These are phyloP conservation scores for Xerocomus brunneocitrinus DNA, from an alignment of 768 basidiomycete species.

Conservation along the genomic window DNA sequence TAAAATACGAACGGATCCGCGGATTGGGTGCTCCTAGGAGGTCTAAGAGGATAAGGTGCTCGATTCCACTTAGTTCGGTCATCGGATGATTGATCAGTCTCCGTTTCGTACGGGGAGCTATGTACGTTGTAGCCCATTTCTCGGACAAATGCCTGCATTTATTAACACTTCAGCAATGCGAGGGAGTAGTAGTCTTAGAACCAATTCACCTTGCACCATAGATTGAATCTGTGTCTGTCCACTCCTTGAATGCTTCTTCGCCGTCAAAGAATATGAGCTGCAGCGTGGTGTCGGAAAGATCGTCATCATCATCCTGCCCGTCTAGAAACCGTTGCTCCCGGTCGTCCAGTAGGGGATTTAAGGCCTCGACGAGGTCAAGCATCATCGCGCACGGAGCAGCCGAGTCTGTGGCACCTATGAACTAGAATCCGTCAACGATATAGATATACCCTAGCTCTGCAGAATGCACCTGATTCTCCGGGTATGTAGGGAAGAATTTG, in stretches of 20 bases:
- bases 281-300: constrained; percentile 76
- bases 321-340: constrained; percentile 52
- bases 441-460: neutral
- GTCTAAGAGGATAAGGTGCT: constrained; percentile 90
- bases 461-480: constrained; percentile 64
- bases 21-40: constrained; percentile 80
- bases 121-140: constrained; percentile 72
- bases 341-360: constrained; percentile 67
- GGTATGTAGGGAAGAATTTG: constrained; percentile 73
- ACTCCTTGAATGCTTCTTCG: constrained; percentile 90
- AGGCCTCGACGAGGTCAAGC: constrained; percentile 83
- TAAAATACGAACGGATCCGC: constrained; percentile 72
- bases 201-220: constrained; percentile 82
- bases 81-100: constrained; percentile 48
- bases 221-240: constrained; percentile 86
- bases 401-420: constrained; percentile 96
- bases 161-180: constrained; percentile 1
- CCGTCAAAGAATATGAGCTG: constrained; percentile 97
- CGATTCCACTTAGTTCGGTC: constrained; percentile 73
- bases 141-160: constrained; percentile 75
- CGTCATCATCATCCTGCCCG: constrained; percentile 65
- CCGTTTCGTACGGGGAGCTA: constrained; percentile 56
- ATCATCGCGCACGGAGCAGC: constrained; percentile 94
- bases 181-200: neutral
- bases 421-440: constrained; percentile 44